Base-by-base conservation (phyloP, 371 early-diverging fungal genomes). In the Basidiobolus meristosporus region DNA sequence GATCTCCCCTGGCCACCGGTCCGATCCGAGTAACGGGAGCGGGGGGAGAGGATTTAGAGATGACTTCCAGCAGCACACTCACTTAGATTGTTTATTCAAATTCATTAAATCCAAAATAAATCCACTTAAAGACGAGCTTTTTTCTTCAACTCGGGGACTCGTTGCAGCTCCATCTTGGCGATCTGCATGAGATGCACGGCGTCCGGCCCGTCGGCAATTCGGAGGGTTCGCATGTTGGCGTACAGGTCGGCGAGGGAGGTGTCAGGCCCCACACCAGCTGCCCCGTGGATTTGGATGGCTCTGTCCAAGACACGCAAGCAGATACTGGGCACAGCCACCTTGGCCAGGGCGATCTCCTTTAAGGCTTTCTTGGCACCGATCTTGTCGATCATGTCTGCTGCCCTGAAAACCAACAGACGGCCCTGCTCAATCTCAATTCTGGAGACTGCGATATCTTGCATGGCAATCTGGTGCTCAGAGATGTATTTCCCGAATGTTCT, bases 281-380 rank as follows among this genome's bases (percentile, higher is more conserved):
- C 93, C 33, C 97, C 97, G 52, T 75, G 73, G 29, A 82, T 76
- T 59, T 96, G 93, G 42, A 96, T 91, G 7, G 92, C 85, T 35
- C 84, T 64, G 52, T 86, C 87, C 19, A 84, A 39, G 6, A 91
- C 80, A 7, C 51, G 46, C 33, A 77, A 65, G 14, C 75, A 60
- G 63, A 82, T 70, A 31, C 50, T 71, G 15, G 96, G 96, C 7
- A 86, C 85, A 28, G 43, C 45, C 52, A 85, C 77, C 70, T 96
- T 91, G 50, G 89, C 90, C 81, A 93, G 84, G 36, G 83, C 87
- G 51, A 92, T 96, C 48, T 89, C 82, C 40, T 84, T 78, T 62
- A 81, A 55, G 4, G 92, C 90, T 31, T 64, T 66, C 68, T 90
- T 92, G 26, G 91, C 77, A 17, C 86, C 80, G 10, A 56, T 59